A percentile compares a stretch with the other conserved stretches of the same genome.
phyloP scores from a whole-genome alignment of 2,329 filamentous ascomycete species.

The Paecilomyces fulvus region DNA sequence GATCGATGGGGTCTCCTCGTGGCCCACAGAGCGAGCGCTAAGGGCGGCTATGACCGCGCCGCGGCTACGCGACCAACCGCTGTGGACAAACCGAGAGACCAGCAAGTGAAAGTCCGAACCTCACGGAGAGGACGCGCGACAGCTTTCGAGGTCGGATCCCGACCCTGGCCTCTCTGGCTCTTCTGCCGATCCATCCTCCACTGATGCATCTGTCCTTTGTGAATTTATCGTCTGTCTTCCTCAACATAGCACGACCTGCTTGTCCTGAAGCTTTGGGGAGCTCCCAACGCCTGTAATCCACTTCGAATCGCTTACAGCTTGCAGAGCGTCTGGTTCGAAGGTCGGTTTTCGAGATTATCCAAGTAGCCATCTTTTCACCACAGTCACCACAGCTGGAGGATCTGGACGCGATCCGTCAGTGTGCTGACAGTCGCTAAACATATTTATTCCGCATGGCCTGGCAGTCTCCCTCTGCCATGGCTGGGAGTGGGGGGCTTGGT shows the following conservation, averaged over 20 bases:
- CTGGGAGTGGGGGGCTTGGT: conserved; percentile 45
- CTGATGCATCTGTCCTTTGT: neutral
- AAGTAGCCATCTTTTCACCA: neutral
- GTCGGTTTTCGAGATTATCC: neutral
- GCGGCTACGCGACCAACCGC: conserved; percentile 12
- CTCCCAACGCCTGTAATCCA: neutral
- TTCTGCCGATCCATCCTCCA: neutral
- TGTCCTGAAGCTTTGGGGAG: neutral
- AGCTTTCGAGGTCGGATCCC: conserved; percentile 1
- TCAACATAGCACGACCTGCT: neutral
- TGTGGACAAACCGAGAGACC: conserved; percentile 4
- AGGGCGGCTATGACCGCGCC: conserved; percentile 14
- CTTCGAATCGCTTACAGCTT: neutral
- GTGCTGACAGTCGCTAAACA: neutral
- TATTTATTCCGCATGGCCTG: conserved; percentile 50
- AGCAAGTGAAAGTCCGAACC: neutral
- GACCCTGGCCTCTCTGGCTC: neutral
- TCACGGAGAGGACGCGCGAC: conserved; percentile 10
- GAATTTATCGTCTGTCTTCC: neutral
- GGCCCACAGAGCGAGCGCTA: conserved; percentile 11
- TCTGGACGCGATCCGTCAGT: neutral
- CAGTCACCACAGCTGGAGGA: neutral
- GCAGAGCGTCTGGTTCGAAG: neutral
- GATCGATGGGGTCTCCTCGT: neutral
- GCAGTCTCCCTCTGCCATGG: conserved; percentile 59